Evolutionary conservation across 495 filamentous ascomycete genomes (phyloP).

Genomic region (Filosporella fistucella): DNA sequence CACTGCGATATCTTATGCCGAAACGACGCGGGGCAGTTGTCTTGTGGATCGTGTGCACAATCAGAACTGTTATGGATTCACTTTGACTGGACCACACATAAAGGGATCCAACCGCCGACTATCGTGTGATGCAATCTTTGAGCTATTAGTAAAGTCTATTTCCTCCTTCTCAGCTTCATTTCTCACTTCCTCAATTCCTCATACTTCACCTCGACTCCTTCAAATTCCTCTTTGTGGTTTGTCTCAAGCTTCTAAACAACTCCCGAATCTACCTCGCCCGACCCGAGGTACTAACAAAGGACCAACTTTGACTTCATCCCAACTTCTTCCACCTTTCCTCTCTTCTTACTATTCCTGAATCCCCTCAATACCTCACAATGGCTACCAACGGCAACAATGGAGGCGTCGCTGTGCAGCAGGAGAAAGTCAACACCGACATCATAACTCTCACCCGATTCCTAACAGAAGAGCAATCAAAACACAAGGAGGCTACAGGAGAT

Average conservation of each 20-base stretch:
- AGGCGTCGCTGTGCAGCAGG: slow-evolving; percentile 42
- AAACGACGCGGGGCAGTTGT: slow-evolving; percentile 15
- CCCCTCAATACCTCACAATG: slow-evolving; percentile 23
- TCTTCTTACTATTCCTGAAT: no score
- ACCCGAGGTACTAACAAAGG: slow-evolving; percentile 18
- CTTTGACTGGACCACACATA: not conserved
- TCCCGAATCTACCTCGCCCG: slow-evolving; percentile 12
- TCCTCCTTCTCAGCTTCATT: not conserved
- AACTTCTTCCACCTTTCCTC: no score
- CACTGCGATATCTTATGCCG: slow-evolving; percentile 13
- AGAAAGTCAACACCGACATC: slow-evolving; percentile 92
- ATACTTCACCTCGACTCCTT: not conserved
- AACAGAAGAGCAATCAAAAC: slow-evolving; percentile 90
- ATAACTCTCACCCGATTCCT: slow-evolving; percentile 92
- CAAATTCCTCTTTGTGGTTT: slow-evolving; percentile 1
- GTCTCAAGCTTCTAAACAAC: slow-evolving; percentile 9
- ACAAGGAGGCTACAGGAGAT: slow-evolving; percentile 93
- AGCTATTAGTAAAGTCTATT: slow-evolving; percentile 18
- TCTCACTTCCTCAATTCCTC: not conserved
- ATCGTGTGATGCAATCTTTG: slow-evolving; percentile 13
- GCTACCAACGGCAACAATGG: slow-evolving; percentile 24
- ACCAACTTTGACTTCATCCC: slow-evolving; percentile 11
- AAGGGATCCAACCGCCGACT: not conserved
- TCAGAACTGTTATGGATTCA: not conserved
- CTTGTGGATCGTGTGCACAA: not conserved